Evolutionary conservation across 129 eudicot species (phyloP), one percentile per base, ranked within the genome.

Genomic region (Lactuca saligna): DNA sequence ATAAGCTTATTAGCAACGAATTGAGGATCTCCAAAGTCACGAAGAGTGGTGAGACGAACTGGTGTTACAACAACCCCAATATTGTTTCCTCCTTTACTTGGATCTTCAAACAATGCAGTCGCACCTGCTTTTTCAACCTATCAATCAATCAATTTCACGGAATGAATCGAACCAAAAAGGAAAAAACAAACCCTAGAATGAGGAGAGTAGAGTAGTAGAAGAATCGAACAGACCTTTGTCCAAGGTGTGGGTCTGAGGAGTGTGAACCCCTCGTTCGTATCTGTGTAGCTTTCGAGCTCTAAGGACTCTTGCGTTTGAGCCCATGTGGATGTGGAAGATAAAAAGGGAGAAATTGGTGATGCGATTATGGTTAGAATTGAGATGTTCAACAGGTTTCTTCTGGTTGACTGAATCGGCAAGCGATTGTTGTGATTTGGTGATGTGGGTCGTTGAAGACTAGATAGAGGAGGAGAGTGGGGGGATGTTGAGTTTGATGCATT

Each of bases 81-180:
- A 82, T 86, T 92, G 83, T 92, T 92, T 17, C 83, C 82, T 74
- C 86, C 88, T 66, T 88, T 88, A 58, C 64, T 66, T 13, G 83
- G 78, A 60, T 92, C 96, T 79, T 92, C 91, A 66, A 88, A 92
- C 65, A 92, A 65, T 59, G 59, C 84, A 12, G 87, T 92, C 3
- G 98, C 98, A 65, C 98, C 98, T 37, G 96, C 91, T 82, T 92
- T 92, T 49, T 92, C 96, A 56, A 88, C 84, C 91, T 86, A 61
- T 63, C 35, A 42, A 59, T 7, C 65, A 46, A 14, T 4, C 51
- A 46, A 42, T 8, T 74, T 57, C 55, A 71, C 17, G 17, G 11
- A 14, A 54, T 49, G 6, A 6, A 15, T 14, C 6, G 4, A 66
- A 15, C 3, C 15, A 32, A 32, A 46, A 20, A 20, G 20, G 20